Percentiles rank a stretch among this genome's conserved stretches.
These are phyloP conservation scores for Hypomyces perniciosus DNA, from an alignment of 2,329 filamentous ascomycete genomes.

Conservation along the genomic window DNA sequence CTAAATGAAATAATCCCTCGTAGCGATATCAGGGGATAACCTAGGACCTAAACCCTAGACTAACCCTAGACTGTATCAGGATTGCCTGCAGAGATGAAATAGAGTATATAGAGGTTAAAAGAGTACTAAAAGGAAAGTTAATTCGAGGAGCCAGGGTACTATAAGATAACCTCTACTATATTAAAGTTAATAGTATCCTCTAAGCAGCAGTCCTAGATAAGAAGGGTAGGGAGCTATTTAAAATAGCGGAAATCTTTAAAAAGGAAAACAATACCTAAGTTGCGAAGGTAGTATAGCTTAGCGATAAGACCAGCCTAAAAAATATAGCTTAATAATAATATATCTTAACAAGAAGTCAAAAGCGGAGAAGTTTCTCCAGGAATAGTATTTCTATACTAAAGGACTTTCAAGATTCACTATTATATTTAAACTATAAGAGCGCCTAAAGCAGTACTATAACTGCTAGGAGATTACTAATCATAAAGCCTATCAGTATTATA, in stretches of 20 bases:
- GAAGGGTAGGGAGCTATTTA: conserved; percentile 11
- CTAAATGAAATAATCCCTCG: not conserved
- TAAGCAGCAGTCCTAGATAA: conserved; percentile 19
- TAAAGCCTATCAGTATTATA: conserved; percentile 23
- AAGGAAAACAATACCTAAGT: conserved; percentile 20
- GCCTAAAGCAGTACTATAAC: conserved; percentile 25
- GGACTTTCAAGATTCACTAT: conserved; percentile 16
- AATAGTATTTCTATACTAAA: conserved; percentile 19
- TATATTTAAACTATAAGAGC: conserved; percentile 17
- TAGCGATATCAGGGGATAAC: not conserved
- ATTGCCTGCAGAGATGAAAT: not conserved
- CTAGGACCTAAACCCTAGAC: too few relatives aligned
- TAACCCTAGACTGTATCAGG: not conserved
- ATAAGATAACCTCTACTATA: conserved; percentile 17
- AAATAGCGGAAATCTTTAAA: conserved; percentile 15
- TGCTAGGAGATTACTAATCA: conserved; percentile 22
- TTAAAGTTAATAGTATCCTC: conserved; percentile 21
- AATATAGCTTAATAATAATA: conserved; percentile 21
- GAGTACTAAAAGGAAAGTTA: too few relatives aligned
- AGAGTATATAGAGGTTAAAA: not conserved
- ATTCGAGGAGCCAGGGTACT: too few relatives aligned
- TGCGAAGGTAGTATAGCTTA: conserved; percentile 22
- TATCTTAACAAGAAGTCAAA: conserved; percentile 17
- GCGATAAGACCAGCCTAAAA: conserved; percentile 19
- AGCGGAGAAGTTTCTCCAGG: conserved; percentile 14